Base-by-base conservation (phyloP, 2,329 filamentous ascomycete species). In the Ceratocystis destructans region DNA sequence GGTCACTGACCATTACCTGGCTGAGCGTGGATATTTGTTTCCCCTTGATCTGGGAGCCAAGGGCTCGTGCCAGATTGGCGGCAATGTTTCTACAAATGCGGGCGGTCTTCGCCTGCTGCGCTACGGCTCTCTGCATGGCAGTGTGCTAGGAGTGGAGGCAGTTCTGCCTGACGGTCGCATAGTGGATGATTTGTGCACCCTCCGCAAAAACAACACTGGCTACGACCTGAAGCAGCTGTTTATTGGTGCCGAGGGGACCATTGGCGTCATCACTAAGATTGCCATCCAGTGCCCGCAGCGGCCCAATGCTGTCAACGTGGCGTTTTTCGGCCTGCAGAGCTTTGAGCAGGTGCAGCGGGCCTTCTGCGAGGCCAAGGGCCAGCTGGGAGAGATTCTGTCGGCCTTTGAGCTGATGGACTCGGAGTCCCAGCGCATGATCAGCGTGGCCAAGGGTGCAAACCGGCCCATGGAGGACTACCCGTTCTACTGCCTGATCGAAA, bases 151-250 rank as follows among this genome's bases (percentile, higher is more conserved):
- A 31, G 81, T 99, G 64, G 93, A 99, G 78, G 94, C 88, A 22
- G 95, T 99, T 7, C 80, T 99, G 50, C 90, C 94, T 0, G 90
- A 99, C 73, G 94, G 94, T 65, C 96, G 91, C 5, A 83, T 99
- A 71, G 82, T 99, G 59, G 86, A 97, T 71, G 91, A 96, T 71
- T 84, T 99, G 41, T 88, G 85, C 71, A 92, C 84, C 68, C 80
- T 99, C 67, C 86, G 94, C 70, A 99, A 99, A 81, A 97, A 99
- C 81, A 99, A 99, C 79, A 99, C 94, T 1, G 94, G 94, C 33
- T 99, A 97, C 76, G 95, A 99, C 74, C 77, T 96, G 67, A 96
- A 96, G 79, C 93, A 96, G 76, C 83, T 96, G 45, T 96, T 99
- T 75, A 96, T 99, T 72, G 94, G 94, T 59, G 89, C 87, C 41